A percentile compares a stretch with the other conserved stretches of the same genome.
Conservation (phyloP, 148 eudicot genomes). For the Cornus kousa region DNA sequence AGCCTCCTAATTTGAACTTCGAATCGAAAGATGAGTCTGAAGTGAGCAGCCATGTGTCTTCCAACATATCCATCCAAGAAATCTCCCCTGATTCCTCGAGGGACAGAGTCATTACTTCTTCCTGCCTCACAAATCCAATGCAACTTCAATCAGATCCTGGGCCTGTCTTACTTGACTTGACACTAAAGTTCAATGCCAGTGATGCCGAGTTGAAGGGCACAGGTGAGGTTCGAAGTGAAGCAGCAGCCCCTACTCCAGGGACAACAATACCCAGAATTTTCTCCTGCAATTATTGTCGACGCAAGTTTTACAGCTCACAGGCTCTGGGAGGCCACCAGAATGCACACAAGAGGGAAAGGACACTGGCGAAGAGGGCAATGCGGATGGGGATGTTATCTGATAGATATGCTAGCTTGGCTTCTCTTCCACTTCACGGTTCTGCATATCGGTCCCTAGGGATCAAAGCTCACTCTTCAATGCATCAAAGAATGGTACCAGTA, state of each 20-base stretch:
- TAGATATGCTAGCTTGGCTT: slow-evolving; percentile 47
- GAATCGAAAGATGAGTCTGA: slow-evolving; percentile 48
- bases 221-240: neutral
- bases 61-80: slow-evolving; percentile 30
- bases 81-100: slow-evolving; percentile 19
- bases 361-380: slow-evolving; percentile 57
- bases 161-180: slow-evolving; percentile 34
- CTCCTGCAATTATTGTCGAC: slow-evolving; percentile 49
- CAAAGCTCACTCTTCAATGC: slow-evolving; percentile 44
- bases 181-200: slow-evolving; percentile 25
- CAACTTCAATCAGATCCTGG: neutral
- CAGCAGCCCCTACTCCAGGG: slow-evolving; percentile 6
- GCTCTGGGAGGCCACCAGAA: slow-evolving; percentile 60
- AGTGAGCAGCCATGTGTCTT: slow-evolving; percentile 38
- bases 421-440: slow-evolving; percentile 48
- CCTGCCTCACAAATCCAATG: slow-evolving; percentile 15
- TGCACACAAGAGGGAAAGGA: slow-evolving; percentile 58
- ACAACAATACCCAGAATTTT: slow-evolving; percentile 30
- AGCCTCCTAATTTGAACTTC: slow-evolving; percentile 25
- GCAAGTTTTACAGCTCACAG: slow-evolving; percentile 60
- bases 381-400: slow-evolving; percentile 45
- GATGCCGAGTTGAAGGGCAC: slow-evolving; percentile 7
- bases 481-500: slow-evolving; percentile 23
- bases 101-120: slow-evolving; percentile 17
- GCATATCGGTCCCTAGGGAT: slow-evolving; percentile 39